A percentile compares a stretch with the other conserved stretches of the same genome.
Conservation (phyloP, 495 filamentous ascomycete genomes). For the Daldinia bambusicola region DNA sequence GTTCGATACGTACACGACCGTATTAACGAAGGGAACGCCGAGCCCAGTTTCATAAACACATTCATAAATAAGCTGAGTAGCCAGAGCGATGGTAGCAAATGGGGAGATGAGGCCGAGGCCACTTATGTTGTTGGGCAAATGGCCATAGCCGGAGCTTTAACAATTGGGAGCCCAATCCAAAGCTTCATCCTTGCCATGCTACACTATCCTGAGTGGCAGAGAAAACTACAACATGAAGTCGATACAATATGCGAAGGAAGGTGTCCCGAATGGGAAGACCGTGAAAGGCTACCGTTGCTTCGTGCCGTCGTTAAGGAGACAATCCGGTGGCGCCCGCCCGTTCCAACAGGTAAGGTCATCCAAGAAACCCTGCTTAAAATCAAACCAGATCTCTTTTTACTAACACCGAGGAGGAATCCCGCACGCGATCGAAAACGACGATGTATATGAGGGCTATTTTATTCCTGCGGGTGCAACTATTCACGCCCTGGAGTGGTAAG, state of each 20-base stretch:
- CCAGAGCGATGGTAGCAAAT: conserved; percentile 28
- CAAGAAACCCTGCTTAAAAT: not conserved
- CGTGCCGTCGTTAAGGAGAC: conserved; percentile 70
- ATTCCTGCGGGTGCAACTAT: conserved; percentile 67
- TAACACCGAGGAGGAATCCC: conserved; percentile 56
- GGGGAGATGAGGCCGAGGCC: conserved; percentile 49
- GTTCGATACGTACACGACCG: conserved; percentile 55
- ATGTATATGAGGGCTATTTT: conserved; percentile 65
- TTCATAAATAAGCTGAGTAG: conserved; percentile 50
- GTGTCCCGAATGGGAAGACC: conserved; percentile 62
- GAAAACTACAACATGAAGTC: conserved; percentile 64
- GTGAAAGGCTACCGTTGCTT: conserved; percentile 57
- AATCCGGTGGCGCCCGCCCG: conserved; percentile 67
- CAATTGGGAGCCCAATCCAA: conserved; percentile 64
- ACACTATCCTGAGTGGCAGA: conserved; percentile 66
- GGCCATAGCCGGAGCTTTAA: conserved; percentile 60
- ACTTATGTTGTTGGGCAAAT: conserved; percentile 59
- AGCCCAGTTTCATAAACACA: conserved; percentile 58
- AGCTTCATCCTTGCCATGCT: conserved; percentile 69
- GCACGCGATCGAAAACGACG: conserved; percentile 63
- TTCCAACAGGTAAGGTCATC: conserved; percentile 57
- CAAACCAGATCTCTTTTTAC: not conserved
- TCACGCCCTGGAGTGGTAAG: conserved; percentile 66
- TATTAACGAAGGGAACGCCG: conserved; percentile 34
- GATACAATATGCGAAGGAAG: conserved; percentile 59